phyloP scores from a whole-genome alignment of 208 protist species.

The Crithidia sp. region DNA sequence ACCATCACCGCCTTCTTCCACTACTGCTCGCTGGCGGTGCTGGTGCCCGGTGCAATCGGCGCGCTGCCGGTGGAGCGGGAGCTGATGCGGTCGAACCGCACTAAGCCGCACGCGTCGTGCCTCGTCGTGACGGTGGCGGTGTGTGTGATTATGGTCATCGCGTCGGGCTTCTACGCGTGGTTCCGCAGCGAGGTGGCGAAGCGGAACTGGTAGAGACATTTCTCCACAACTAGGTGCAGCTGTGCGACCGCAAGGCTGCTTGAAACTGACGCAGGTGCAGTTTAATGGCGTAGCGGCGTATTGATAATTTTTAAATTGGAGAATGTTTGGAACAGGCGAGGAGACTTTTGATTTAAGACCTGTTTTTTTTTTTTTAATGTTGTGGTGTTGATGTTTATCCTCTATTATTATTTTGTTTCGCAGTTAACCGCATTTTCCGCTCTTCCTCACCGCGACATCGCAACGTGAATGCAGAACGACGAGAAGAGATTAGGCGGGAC shows the following conservation, averaged over 20 bases:
- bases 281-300: too few species aligned
- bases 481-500: too few species aligned
- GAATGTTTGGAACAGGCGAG: too few species aligned
- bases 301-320: too few species aligned
- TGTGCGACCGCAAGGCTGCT: too few species aligned
- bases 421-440: background rate
- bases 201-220: background rate
- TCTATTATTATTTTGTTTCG: background rate
- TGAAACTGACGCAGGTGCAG: too few species aligned
- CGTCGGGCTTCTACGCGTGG: conserved; percentile 4
- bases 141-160: conserved; percentile 12
- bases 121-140: conserved; percentile 8
- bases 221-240: background rate
- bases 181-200: conserved; percentile 12
- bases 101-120: conserved; percentile 9
- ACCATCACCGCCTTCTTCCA: conserved; percentile 60
- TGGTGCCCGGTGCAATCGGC: conserved; percentile 46
- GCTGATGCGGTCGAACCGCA: conserved; percentile 22
- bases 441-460: background rate
- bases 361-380: conserved; percentile 2
- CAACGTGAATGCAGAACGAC: too few species aligned
- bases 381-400: background rate
- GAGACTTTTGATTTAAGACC: background rate
- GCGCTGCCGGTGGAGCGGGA: conserved; percentile 33
- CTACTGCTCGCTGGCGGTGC: conserved; percentile 32